Conservation (phyloP, 805 yeast genomes). For the Lachancea nothofagi region DNA sequence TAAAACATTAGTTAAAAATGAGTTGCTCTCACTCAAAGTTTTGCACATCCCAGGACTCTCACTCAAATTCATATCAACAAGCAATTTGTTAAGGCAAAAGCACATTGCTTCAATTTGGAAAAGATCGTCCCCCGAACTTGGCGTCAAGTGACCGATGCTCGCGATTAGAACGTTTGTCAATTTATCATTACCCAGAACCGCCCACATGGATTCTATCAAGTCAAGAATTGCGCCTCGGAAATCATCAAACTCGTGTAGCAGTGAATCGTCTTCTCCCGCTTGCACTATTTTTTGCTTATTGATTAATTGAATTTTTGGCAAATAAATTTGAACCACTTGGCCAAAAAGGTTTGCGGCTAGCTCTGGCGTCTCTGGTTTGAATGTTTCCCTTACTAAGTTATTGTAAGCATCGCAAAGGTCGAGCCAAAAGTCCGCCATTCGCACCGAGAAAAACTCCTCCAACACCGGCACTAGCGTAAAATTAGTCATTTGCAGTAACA, state of each 20-base stretch:
- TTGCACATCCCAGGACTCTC: slow-evolving; percentile 30
- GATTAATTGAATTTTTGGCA: slow-evolving; percentile 56
- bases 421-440: slow-evolving; percentile 63
- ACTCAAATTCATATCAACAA: slow-evolving; percentile 25
- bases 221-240: slow-evolving; percentile 76
- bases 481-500: slow-evolving; percentile 48
- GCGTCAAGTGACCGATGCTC: slow-evolving; percentile 21
- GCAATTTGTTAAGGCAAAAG: slow-evolving; percentile 23
- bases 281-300: slow-evolving; percentile 35
- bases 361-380: slow-evolving; percentile 25
- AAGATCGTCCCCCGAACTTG: slow-evolving; percentile 15
- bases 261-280: slow-evolving; percentile 22
- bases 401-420: slow-evolving; percentile 53
- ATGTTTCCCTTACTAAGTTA: slow-evolving; percentile 33
- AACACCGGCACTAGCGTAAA: slow-evolving; percentile 51
- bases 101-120: slow-evolving; percentile 33
- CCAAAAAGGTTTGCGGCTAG: slow-evolving; percentile 40
- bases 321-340: slow-evolving; percentile 55
- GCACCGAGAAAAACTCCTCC: slow-evolving; percentile 53
- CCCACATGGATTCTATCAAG: slow-evolving; percentile 63
- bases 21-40: slow-evolving; percentile 19
- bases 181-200: slow-evolving; percentile 48
- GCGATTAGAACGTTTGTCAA: slow-evolving; percentile 28
- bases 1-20: slow-evolving; percentile 19
- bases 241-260: slow-evolving; percentile 48